Conservation (phyloP, 1,284 basidiomycete species). For the Flammula alnicola region DNA sequence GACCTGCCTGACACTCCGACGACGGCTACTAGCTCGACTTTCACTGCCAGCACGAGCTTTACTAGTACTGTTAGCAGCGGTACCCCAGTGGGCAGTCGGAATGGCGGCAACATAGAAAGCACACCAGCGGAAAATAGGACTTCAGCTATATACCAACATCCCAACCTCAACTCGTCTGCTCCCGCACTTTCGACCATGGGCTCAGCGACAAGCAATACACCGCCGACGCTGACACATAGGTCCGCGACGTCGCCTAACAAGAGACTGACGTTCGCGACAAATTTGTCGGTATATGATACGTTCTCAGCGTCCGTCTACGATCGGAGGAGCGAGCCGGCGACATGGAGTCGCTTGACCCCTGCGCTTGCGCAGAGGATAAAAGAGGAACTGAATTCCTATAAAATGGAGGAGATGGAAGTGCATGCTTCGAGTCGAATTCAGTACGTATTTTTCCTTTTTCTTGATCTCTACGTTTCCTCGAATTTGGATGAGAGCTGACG, state of each 20-base stretch:
- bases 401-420: conserved; percentile 99
- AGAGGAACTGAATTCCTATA: conserved; percentile 95
- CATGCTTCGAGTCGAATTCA: conserved; percentile 88
- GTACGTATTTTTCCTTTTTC: conserved; percentile 48
- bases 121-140: conserved; percentile 22
- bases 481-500: background rate
- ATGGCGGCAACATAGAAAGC: background rate
- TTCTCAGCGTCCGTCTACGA: conserved; percentile 93
- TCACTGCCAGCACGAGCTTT: conserved; percentile 13
- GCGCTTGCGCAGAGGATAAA: conserved; percentile 94
- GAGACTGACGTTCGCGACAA: conserved; percentile 86
- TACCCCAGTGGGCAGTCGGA: no score
- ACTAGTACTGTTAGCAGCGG: conserved; percentile 21
- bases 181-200: conserved; percentile 76
- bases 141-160: conserved; percentile 65
- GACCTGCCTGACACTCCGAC: conserved; percentile 40
- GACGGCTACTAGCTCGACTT: conserved; percentile 15
- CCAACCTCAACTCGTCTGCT: conserved; percentile 87
- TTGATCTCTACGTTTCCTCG: conserved; percentile 8
- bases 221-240: conserved; percentile 60
- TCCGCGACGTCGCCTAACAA: conserved; percentile 72
- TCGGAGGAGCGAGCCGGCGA: conserved; percentile 92
- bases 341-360: conserved; percentile 95
- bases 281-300: conserved; percentile 94
- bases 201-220: conserved; percentile 31